Evolutionary conservation across 176 grass and related monocot genomes (phyloP).

Genomic region (Triticum aestivum): DNA sequence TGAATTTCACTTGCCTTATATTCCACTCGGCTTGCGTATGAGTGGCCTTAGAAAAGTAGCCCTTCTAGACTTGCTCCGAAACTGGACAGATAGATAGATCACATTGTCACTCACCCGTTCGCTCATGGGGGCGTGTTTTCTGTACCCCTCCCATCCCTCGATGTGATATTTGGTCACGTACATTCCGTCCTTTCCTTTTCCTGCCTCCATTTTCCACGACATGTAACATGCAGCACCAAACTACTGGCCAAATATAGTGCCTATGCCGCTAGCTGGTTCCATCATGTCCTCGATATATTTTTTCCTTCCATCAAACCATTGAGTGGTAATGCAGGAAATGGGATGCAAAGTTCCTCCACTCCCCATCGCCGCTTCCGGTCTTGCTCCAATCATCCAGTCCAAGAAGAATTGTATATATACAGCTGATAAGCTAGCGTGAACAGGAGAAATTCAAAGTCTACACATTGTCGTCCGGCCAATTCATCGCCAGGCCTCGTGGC

Average conservation of each 20-base stretch:
- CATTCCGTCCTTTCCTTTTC: background rate
- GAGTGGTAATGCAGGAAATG: background rate
- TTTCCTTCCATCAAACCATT: background rate
- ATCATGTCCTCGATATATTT: background rate
- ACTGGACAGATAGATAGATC: background rate
- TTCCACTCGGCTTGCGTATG: background rate
- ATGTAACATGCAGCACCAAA: constrained; percentile 28
- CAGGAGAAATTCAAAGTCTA: background rate
- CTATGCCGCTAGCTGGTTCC: background rate
- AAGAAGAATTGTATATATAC: background rate
- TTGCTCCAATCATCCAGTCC: constrained; percentile 17
- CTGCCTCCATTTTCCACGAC: background rate
- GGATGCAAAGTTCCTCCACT: background rate
- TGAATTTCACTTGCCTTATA: background rate
- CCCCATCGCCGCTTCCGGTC: background rate
- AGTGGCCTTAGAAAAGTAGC: background rate
- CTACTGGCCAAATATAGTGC: background rate
- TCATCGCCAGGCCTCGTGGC: background rate
- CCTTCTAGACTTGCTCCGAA: constrained; percentile 2
- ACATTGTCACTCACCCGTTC: background rate
- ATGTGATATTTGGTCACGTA: constrained; percentile 5
- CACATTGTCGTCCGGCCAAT: background rate
- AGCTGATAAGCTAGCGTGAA: background rate
- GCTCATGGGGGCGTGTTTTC: background rate
- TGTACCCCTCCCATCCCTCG: constrained; percentile 19